These are phyloP conservation scores for Eimeria falciformis DNA, from an alignment of 169 alveolate species.

Conservation along the genomic window DNA sequence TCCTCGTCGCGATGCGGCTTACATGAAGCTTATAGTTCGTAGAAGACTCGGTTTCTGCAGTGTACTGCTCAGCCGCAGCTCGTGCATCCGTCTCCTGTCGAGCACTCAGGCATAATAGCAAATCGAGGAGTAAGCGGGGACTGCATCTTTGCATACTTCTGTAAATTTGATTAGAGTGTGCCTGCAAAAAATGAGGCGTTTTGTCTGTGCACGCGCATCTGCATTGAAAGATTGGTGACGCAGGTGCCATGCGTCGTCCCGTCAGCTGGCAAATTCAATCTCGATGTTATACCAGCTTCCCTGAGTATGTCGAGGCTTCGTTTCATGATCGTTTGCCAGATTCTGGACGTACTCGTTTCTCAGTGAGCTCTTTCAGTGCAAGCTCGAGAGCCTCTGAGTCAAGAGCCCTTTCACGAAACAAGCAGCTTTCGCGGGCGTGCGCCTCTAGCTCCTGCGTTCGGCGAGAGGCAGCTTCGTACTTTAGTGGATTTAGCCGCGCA, in stretches of 20 bases:
- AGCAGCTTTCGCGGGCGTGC: conserved; percentile 40
- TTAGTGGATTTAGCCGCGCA: not conserved
- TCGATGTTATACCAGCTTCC: too few relatives aligned
- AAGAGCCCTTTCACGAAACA: conserved; percentile 52
- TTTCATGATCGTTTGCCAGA: not conserved
- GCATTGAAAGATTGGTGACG: too few relatives aligned
- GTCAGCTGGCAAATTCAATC: too few relatives aligned
- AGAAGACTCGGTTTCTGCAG: conserved; percentile 30
- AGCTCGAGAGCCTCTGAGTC: conserved; percentile 50
- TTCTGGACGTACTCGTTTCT: conserved; percentile 24
- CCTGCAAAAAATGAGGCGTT: too few relatives aligned
- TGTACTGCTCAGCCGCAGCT: not conserved
- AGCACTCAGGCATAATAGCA: too few relatives aligned
- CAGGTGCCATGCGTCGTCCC: too few relatives aligned
- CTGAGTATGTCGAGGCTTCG: not conserved
- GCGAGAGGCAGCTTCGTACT: conserved; percentile 41
- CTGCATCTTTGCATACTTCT: too few relatives aligned
- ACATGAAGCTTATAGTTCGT: conserved; percentile 39
- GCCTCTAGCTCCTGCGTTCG: conserved; percentile 29
- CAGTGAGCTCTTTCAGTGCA: conserved; percentile 59
- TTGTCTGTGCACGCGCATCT: too few relatives aligned
- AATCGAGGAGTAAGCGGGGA: too few relatives aligned
- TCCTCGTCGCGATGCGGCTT: conserved; percentile 12
- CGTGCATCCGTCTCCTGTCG: not conserved
- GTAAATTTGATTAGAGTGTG: too few relatives aligned